Conservation (phyloP, 2,329 filamentous ascomycete genomes). For the Aureobasidium lini region DNA sequence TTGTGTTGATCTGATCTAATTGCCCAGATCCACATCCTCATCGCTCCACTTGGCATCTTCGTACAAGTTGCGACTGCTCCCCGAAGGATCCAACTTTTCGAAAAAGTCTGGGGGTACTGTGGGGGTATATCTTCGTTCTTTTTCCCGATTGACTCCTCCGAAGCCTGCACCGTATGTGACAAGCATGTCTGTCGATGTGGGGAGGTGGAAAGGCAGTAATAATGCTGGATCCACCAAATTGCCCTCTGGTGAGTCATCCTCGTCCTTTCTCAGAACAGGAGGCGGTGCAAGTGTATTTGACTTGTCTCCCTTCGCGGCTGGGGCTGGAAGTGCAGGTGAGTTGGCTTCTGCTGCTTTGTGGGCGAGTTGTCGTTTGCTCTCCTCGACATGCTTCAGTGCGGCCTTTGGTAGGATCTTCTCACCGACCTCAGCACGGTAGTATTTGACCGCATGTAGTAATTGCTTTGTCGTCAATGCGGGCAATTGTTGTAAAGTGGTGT, state of each 20-base stretch:
- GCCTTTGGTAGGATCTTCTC: constrained; percentile 87
- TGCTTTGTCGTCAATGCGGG: constrained; percentile 79
- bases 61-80: constrained; percentile 26
- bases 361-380: constrained; percentile 65
- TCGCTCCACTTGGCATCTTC: constrained; percentile 26
- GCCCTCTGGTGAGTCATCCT: constrained; percentile 63
- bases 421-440: constrained; percentile 90
- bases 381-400: constrained; percentile 76
- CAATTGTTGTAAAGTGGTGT: constrained; percentile 82
- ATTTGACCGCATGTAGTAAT: constrained; percentile 81
- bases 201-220: constrained; percentile 91
- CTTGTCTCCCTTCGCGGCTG: neutral
- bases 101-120: constrained; percentile 92
- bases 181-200: constrained; percentile 95
- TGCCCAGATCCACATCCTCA: constrained; percentile 17
- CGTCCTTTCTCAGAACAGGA: constrained; percentile 36
- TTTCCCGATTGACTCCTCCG: constrained; percentile 82
- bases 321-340: constrained; percentile 2
- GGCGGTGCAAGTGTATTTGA: neutral
- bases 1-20: neutral
- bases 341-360: constrained; percentile 29
- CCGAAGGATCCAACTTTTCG: constrained; percentile 65
- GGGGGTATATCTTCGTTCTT: constrained; percentile 91
- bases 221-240: constrained; percentile 81
- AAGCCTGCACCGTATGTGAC: constrained; percentile 92